Percentiles rank a stretch among this genome's conserved stretches.
Evolutionary conservation across 2,329 filamentous ascomycete species (phyloP).

Genomic region (Aspergillus fijiensis): DNA sequence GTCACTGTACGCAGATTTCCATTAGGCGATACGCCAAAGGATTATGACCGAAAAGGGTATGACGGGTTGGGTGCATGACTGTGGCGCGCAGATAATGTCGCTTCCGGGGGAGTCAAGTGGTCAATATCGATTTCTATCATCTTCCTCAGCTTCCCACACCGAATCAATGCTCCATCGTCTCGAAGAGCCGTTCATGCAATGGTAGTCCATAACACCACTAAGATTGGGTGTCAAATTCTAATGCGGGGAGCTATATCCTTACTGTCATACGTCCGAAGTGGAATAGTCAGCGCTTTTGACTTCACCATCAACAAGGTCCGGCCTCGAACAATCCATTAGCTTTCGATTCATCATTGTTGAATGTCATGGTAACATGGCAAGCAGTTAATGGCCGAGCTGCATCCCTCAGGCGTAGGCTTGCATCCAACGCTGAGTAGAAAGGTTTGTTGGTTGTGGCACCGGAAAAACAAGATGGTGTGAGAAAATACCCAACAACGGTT

Average conservation of each 20-base stretch:
- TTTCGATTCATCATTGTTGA: not conserved
- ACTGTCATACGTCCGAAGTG: not conserved
- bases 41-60: not conserved
- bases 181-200: not conserved
- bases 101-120: not conserved
- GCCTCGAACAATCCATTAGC: not conserved
- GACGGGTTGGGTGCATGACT: not conserved
- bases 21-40: not conserved
- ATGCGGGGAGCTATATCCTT: not conserved
- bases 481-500: not conserved
- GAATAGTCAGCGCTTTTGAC: not conserved
- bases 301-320: not conserved
- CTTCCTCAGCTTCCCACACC: not conserved
- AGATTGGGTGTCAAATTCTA: not conserved
- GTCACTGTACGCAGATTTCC: not conserved
- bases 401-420: not conserved
- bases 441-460: not conserved
- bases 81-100: not conserved
- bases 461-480: not conserved
- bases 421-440: not conserved
- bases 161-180: not conserved
- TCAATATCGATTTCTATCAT: too few species aligned
- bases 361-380: not conserved
- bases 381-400: not conserved
- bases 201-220: not conserved